phyloP scores from a whole-genome alignment of 345 rosid species.

The Sisymbrium irio region DNA sequence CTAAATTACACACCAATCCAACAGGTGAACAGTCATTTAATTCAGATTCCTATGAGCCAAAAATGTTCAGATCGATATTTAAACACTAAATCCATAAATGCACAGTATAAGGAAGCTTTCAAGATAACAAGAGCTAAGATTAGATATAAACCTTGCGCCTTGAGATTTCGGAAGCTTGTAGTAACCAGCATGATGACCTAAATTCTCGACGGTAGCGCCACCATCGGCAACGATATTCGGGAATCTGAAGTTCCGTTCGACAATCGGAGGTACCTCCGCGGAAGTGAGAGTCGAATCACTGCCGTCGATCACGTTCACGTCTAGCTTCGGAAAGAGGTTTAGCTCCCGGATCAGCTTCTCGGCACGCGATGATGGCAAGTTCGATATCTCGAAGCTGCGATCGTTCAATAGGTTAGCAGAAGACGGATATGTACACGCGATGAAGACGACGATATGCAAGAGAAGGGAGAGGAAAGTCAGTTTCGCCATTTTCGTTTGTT shows the following conservation, averaged over 20 bases:
- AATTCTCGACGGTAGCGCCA: slow-evolving; percentile 53
- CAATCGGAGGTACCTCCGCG: slow-evolving; percentile 38
- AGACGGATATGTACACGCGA: slow-evolving; percentile 22
- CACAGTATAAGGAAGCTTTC: background rate
- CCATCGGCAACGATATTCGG: slow-evolving; percentile 46
- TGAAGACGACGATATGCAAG: slow-evolving; percentile 24
- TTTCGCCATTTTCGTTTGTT: slow-evolving; percentile 41
- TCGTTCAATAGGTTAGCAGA: slow-evolving; percentile 39
- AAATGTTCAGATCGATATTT: background rate
- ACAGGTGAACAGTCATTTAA: too few relatives aligned
- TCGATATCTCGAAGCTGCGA: slow-evolving; percentile 39
- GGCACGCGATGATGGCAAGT: slow-evolving; percentile 65
- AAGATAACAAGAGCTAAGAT: background rate
- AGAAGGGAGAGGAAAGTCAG: slow-evolving; percentile 22
- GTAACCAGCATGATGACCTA: slow-evolving; percentile 97
- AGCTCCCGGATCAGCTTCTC: slow-evolving; percentile 79
- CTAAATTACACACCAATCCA: slow-evolving; percentile 43
- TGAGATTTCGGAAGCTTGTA: slow-evolving; percentile 70
- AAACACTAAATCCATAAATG: slow-evolving; percentile 1
- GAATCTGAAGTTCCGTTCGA: slow-evolving; percentile 65
- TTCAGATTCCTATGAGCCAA: background rate
- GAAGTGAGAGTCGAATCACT: slow-evolving; percentile 16
- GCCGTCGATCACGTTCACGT: slow-evolving; percentile 50
- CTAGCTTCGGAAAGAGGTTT: slow-evolving; percentile 74
- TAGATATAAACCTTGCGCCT: slow-evolving; percentile 62